Percentiles rank a stretch among this genome's conserved stretches.
Conservation (phyloP, 2,329 filamentous ascomycete genomes). For the Alternaria sp. region DNA sequence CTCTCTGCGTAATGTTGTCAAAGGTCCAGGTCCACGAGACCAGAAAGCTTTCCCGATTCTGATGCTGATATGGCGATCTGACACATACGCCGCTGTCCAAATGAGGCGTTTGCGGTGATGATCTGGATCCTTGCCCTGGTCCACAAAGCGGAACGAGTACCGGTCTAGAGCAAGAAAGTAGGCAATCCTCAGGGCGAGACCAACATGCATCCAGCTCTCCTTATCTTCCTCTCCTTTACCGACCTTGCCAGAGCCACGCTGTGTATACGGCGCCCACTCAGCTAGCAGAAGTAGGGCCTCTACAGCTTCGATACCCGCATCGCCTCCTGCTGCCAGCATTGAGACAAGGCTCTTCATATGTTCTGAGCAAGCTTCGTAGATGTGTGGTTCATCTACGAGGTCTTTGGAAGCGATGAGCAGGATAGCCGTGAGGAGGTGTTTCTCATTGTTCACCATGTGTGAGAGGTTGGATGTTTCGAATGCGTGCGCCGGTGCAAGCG, state of each 20-base stretch:
- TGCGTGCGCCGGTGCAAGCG: conserved; percentile 69
- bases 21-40: conserved; percentile 73
- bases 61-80: conserved; percentile 66
- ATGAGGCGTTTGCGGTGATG: conserved; percentile 71
- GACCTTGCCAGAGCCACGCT: conserved; percentile 68
- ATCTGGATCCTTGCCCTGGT: conserved; percentile 65
- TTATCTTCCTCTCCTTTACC: conserved; percentile 77
- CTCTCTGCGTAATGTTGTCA: conserved; percentile 69
- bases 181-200: conserved; percentile 72
- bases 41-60: conserved; percentile 76
- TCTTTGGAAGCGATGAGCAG: conserved; percentile 77
- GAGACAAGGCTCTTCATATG: conserved; percentile 76
- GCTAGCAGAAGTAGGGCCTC: conserved; percentile 74
- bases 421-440: conserved; percentile 73
- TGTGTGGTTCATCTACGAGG: conserved; percentile 67
- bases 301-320: conserved; percentile 74
- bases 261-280: conserved; percentile 75
- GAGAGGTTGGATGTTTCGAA: conserved; percentile 64
- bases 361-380: conserved; percentile 71
- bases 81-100: conserved; percentile 65
- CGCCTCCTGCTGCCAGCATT: conserved; percentile 70
- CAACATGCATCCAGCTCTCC: conserved; percentile 80
- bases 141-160: conserved; percentile 70
- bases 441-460: conserved; percentile 67
- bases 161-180: conserved; percentile 75